phyloP scores from a whole-genome alignment of 805 yeast species.

The Teunomyces panamensis region DNA sequence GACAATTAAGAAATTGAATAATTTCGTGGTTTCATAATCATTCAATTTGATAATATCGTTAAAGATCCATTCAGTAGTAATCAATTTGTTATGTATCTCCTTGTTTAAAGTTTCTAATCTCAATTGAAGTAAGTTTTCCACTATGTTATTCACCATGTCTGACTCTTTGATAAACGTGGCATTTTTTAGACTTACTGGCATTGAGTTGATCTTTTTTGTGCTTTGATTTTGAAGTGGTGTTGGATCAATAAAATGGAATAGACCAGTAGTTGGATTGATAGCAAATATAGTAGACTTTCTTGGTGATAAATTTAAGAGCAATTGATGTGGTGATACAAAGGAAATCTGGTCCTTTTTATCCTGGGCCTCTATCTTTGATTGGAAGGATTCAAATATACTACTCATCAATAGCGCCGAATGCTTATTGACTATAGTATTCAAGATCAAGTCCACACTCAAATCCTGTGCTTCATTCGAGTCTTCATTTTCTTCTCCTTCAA shows the following conservation, averaged over 20 bases:
- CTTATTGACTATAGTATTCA: conserved; percentile 35
- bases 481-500: conserved; percentile 12
- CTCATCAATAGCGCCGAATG: conserved; percentile 35
- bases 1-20: conserved; percentile 31
- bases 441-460: conserved; percentile 33
- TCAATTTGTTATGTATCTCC: conserved; percentile 54
- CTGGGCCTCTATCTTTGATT: not conserved
- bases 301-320: conserved; percentile 31
- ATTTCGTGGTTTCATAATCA: conserved; percentile 44
- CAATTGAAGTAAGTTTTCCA: conserved; percentile 40
- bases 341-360: conserved; percentile 7
- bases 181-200: conserved; percentile 14
- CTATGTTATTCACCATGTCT: conserved; percentile 30
- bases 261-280: conserved; percentile 40
- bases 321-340: conserved; percentile 30
- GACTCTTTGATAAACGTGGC: conserved; percentile 26
- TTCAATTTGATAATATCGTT: conserved; percentile 52
- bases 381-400: conserved; percentile 13
- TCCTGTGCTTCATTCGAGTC: conserved; percentile 23
- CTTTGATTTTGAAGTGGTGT: conserved; percentile 32
- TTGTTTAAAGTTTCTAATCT: conserved; percentile 47
- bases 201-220: conserved; percentile 29
- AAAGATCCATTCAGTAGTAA: conserved; percentile 68
- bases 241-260: conserved; percentile 40
- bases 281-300: conserved; percentile 33